A percentile compares a stretch with the other conserved stretches of the same genome.
Conservation (phyloP, 2,329 filamentous ascomycete genomes). For the Xylariaceae sp. region DNA sequence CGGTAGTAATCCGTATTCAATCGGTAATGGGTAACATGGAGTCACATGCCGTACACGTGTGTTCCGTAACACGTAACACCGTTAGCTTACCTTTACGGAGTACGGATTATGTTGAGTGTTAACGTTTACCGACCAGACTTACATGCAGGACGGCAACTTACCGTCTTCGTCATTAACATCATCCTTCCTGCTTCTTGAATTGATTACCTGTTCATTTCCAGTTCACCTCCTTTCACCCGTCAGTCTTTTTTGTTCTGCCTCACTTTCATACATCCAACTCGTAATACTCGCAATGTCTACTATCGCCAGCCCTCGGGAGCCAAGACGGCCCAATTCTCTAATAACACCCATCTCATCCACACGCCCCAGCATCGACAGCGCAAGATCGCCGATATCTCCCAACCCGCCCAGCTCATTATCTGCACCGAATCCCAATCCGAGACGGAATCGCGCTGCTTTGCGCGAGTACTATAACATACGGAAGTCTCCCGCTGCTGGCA, state of each 20-base stretch:
- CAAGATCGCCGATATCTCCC: slow-evolving; percentile 55
- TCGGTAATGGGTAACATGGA: neutral
- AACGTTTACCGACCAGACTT: no score
- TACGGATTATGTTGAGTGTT: no score
- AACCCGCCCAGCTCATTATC: slow-evolving; percentile 34
- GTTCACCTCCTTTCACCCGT: neutral
- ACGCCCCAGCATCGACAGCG: slow-evolving; percentile 65
- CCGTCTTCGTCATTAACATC: neutral
- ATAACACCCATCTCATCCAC: slow-evolving; percentile 66
- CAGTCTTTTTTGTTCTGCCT: neutral
- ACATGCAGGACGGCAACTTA: no score
- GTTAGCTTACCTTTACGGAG: neutral
- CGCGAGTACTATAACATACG: slow-evolving; percentile 93
- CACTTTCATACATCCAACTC: neutral
- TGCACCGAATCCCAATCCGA: slow-evolving; percentile 32
- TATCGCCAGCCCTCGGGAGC: slow-evolving; percentile 58
- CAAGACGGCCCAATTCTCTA: slow-evolving; percentile 51
- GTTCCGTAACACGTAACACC: neutral
- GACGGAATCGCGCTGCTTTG: slow-evolving; percentile 75
- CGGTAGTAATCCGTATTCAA: neutral
- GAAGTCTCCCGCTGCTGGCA: slow-evolving; percentile 35
- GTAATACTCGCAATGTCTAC: slow-evolving; percentile 49
- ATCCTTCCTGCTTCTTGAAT: neutral
- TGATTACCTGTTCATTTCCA: neutral
- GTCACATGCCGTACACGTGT: neutral